Evolutionary conservation across 257 asterid species (phyloP).

Genomic region (Apocynum venetum): DNA sequence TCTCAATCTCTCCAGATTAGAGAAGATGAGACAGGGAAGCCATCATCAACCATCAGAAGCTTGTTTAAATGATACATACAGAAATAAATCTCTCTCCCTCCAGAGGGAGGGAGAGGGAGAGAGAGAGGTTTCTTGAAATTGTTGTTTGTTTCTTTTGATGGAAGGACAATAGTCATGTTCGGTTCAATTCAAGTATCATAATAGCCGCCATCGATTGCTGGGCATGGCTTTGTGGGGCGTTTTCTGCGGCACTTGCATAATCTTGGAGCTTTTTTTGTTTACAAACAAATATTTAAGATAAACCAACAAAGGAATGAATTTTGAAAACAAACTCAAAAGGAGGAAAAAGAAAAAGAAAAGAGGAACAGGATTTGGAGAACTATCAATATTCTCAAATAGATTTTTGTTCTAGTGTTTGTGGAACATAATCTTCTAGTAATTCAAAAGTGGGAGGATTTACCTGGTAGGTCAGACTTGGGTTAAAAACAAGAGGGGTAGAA

Average conservation of each 20-base stretch:
- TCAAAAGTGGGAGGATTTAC: background rate
- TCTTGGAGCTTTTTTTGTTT: background rate
- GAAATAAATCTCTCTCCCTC: background rate
- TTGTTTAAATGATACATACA: background rate
- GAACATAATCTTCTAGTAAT: background rate
- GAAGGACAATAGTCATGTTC: background rate
- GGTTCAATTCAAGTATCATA: background rate
- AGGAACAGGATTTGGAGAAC: background rate
- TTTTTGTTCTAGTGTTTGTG: background rate
- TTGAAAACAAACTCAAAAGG: background rate
- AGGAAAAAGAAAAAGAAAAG: background rate
- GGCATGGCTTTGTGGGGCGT: background rate
- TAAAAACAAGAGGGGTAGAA: background rate
- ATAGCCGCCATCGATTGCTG: constrained; percentile 6
- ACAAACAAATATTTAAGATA: background rate
- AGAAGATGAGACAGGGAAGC: background rate
- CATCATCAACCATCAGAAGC: background rate
- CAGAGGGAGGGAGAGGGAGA: background rate
- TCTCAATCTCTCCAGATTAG: background rate
- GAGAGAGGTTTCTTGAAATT: background rate
- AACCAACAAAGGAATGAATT: background rate
- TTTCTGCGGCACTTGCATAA: background rate
- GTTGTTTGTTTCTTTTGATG: background rate
- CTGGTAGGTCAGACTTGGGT: background rate
- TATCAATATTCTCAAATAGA: too few species aligned